These are phyloP conservation scores for Rauvolfia tetraphylla DNA, from an alignment of 257 asterid genomes.

Conservation along the genomic window DNA sequence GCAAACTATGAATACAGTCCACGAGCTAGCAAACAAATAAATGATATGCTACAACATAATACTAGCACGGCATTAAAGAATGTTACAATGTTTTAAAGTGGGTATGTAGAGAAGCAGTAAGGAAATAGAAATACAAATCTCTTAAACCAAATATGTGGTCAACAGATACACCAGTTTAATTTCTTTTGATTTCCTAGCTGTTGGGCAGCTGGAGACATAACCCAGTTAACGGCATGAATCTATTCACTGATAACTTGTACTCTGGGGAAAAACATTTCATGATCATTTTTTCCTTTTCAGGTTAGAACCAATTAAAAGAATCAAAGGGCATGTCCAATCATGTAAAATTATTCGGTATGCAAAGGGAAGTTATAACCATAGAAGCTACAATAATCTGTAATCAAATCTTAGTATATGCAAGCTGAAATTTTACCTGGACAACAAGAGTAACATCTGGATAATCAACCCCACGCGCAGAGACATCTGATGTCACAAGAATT, in stretches of 20 bases:
- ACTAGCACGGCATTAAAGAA: background rate
- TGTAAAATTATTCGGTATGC: background rate
- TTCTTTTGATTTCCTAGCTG: background rate
- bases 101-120: background rate
- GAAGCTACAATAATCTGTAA: background rate
- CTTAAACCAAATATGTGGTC: background rate
- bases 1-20: background rate
- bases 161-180: background rate
- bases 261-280: background rate
- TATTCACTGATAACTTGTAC: too few relatives aligned
- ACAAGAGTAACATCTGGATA: conserved; percentile 95
- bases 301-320: background rate
- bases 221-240: background rate
- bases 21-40: background rate
- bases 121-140: too few relatives aligned
- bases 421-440: conserved; percentile 55
- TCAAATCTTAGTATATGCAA: background rate
- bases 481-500: conserved; percentile 93
- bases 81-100: background rate
- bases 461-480: conserved; percentile 98
- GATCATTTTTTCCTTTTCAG: background rate
- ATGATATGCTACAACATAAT: background rate
- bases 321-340: background rate
- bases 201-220: background rate
- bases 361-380: background rate